Evolutionary conservation across 345 rosid species (phyloP), one percentile per base, ranked within the genome.

Genomic region (Rhizophora mangle): DNA sequence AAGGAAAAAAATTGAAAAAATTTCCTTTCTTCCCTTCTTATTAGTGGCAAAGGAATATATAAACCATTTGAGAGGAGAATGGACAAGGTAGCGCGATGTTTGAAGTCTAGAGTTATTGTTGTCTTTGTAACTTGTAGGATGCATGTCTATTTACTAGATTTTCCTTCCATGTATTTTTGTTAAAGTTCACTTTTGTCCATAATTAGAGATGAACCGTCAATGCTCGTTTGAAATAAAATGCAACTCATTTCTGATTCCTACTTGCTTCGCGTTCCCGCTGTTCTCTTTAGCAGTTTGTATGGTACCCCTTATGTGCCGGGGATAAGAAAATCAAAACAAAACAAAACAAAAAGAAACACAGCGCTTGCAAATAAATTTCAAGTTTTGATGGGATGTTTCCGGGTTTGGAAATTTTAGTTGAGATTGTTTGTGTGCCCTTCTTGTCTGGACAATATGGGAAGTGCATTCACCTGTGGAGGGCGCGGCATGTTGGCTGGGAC

Each of bases 191-290:
- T 53, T 67, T 64, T 80, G 80, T 74, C 68, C 52, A 72, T 69
- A 79, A 77, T 64, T 51, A 55, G 78, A 66, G 32, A 70, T 56
- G 73, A 63, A 65, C 72, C 19, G 9, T 69, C 81, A 71, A 53
- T 68, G 68, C 59, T 29, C 74, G 67, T 56, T 49, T 46, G 76
- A 63, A 83, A 76, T 73, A 83, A 81, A 76, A 76, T 76, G 79
- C 46, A 31, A 51, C 56, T 60, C 65, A 46, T 62, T 32, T 62
- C 52, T 60, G 46, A 15, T 72, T 56, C 61, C 20, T 37, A 19
- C 3, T 4, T 54, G 37, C 65, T 66, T 22, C 75, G 69, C 71
- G 60, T 58, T 63, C 54, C 60, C 49, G 31, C 34, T 37, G 65
- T 67, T 37, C 64, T 67, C 49, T 43, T 43, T 3, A 13, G 49